Evolutionary conservation across 2,329 filamentous ascomycete species (phyloP).

Genomic region (Cordyceps fumosorosea): DNA sequence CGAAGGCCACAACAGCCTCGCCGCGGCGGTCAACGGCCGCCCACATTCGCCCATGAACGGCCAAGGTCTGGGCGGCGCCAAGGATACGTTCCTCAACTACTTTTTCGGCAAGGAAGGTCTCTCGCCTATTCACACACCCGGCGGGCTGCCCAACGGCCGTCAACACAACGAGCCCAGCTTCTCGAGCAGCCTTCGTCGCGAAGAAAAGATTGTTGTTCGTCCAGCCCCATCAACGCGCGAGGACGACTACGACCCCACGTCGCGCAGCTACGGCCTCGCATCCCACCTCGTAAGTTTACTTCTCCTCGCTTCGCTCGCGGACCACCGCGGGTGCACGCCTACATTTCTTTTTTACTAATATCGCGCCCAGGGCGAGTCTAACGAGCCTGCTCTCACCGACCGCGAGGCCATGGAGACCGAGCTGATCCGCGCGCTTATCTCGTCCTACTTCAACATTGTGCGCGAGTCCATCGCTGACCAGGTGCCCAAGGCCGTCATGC

Average conservation of each 20-base stretch:
- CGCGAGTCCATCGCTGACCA: constrained; percentile 98
- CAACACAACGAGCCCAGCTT: constrained; percentile 78
- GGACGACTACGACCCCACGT: constrained; percentile 38
- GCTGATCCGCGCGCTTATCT: constrained; percentile 91
- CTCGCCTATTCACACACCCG: constrained; percentile 30
- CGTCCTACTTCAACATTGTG: constrained; percentile 98
- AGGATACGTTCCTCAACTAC: constrained; percentile 94
- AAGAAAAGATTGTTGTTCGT: constrained; percentile 50
- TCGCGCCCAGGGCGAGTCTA: constrained; percentile 45
- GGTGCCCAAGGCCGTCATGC: constrained; percentile 98
- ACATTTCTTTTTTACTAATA: constrained; percentile 17
- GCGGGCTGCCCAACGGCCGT: constrained; percentile 33
- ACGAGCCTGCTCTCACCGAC: constrained; percentile 85
- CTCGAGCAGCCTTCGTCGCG: constrained; percentile 74
- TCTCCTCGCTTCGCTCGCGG: constrained; percentile 11
- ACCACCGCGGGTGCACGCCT: neutral
- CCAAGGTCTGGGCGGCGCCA: constrained; percentile 52
- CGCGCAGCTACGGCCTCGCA: constrained; percentile 35
- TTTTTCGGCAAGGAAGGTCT: constrained; percentile 95
- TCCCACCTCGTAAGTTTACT: constrained; percentile 52
- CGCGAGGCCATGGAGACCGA: constrained; percentile 97
- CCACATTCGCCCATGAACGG: constrained; percentile 57
- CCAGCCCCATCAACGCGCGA: constrained; percentile 34
- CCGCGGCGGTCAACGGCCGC: constrained; percentile 62
- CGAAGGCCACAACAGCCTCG: constrained; percentile 54